Evolutionary conservation across 305 asterid species (phyloP).

Genomic region (Caryopteris hybrid): DNA sequence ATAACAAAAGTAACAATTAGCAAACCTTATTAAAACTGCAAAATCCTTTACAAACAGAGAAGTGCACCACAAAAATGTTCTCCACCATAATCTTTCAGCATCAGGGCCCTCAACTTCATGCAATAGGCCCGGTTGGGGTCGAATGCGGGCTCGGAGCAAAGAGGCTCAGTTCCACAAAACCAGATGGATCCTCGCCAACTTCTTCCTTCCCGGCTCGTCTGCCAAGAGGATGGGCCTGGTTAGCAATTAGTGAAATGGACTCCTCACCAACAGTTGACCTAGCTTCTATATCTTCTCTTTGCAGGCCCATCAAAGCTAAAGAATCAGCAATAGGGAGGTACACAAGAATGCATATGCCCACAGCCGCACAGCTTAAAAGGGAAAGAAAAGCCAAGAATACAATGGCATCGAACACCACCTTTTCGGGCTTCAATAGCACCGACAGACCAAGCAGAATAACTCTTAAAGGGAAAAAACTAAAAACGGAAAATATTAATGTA

Average conservation of each 20-base stretch:
- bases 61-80: not conserved
- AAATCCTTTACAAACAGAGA: conserved; percentile 3
- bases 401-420: conserved; percentile 40
- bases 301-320: conserved; percentile 58
- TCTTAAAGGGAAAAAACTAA: conserved; percentile 56
- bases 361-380: conserved; percentile 64
- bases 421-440: conserved; percentile 46
- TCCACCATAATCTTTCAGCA: not conserved
- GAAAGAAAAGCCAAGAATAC: conserved; percentile 78
- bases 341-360: conserved; percentile 71
- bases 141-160: not conserved
- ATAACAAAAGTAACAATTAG: not conserved
- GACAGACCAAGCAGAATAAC: conserved; percentile 74
- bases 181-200: not conserved
- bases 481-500: conserved; percentile 51
- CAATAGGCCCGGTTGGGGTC: not conserved
- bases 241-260: conserved; percentile 47
- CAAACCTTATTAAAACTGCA: conserved; percentile 2
- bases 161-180: not conserved
- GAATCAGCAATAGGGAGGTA: conserved; percentile 86
- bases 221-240: conserved; percentile 32
- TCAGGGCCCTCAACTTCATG: not conserved
- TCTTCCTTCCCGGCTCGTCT: conserved; percentile 15
- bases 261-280: conserved; percentile 32
- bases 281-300: conserved; percentile 50